Conservation (phyloP, 257 asterid species). For the Solanum verrucosum region DNA sequence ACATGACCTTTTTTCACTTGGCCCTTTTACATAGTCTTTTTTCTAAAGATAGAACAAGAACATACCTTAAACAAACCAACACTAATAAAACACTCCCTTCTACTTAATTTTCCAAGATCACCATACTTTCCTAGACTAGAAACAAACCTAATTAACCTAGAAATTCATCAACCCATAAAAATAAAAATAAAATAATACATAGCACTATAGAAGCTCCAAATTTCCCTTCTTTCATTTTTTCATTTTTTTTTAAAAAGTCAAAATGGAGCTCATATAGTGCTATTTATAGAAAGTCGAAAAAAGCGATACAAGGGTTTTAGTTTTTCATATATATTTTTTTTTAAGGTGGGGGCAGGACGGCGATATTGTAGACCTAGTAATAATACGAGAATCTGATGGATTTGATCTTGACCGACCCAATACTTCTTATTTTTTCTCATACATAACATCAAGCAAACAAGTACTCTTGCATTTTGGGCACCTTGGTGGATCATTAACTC, state of each 20-base stretch:
- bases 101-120: background rate
- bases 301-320: background rate
- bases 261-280: slow-evolving; percentile 62
- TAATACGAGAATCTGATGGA: background rate
- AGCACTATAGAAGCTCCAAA: slow-evolving; percentile 71
- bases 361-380: background rate
- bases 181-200: background rate
- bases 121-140: background rate
- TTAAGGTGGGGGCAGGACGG: background rate
- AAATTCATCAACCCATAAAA: background rate
- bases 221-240: slow-evolving; percentile 3
- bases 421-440: slow-evolving; percentile 7
- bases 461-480: slow-evolving; percentile 95
- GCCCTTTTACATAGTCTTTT: slow-evolving; percentile 8
- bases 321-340: background rate
- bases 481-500: slow-evolving; percentile 58
- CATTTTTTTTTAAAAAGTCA: background rate
- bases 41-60: slow-evolving; percentile 3
- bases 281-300: slow-evolving; percentile 3
- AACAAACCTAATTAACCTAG: background rate
- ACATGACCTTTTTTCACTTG: slow-evolving; percentile 4
- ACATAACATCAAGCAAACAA: slow-evolving; percentile 55
- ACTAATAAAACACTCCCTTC: background rate
- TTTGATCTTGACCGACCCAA: background rate
- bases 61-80: slow-evolving; percentile 4